Conservation (phyloP, 1,284 basidiomycete genomes). For the Kwoniella shivajii region DNA sequence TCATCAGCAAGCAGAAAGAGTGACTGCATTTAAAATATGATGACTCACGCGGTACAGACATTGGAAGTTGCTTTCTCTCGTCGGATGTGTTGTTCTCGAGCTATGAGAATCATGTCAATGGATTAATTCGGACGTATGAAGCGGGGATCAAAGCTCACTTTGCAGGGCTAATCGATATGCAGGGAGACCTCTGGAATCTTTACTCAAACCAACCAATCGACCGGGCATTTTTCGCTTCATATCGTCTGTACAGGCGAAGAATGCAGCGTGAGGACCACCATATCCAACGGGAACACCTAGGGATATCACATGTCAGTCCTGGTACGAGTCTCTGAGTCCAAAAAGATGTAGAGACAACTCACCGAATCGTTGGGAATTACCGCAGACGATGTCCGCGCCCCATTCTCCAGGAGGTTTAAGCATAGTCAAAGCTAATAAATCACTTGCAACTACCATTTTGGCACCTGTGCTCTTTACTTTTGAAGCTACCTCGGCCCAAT, state of each 20-base stretch:
- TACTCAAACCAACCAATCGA: constrained; percentile 85
- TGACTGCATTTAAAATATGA: neutral
- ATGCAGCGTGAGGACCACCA: constrained; percentile 90
- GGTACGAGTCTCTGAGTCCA: neutral
- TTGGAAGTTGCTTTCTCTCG: constrained; percentile 94
- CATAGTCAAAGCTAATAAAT: constrained; percentile 89
- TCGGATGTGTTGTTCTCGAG: constrained; percentile 94
- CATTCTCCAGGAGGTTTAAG: constrained; percentile 96
- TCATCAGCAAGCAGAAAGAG: constrained; percentile 1
- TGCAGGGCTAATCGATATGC: constrained; percentile 93
- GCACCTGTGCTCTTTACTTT: constrained; percentile 75
- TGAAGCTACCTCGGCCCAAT: constrained; percentile 71
- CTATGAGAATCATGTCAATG: constrained; percentile 54
- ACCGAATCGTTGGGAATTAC: constrained; percentile 94
- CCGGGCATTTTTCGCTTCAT: constrained; percentile 98
- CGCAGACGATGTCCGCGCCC: constrained; percentile 95
- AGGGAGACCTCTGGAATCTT: constrained; percentile 77
- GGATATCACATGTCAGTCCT: neutral
- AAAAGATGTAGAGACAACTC: constrained; percentile 3
- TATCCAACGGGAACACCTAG: constrained; percentile 75
- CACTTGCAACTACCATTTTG: constrained; percentile 83
- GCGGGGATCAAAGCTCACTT: constrained; percentile 63
- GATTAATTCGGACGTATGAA: neutral
- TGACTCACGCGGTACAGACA: constrained; percentile 71
- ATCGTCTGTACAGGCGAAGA: constrained; percentile 91